phyloP scores from a whole-genome alignment of 116 monocot species.

The Papilionanthe hybrid region DNA sequence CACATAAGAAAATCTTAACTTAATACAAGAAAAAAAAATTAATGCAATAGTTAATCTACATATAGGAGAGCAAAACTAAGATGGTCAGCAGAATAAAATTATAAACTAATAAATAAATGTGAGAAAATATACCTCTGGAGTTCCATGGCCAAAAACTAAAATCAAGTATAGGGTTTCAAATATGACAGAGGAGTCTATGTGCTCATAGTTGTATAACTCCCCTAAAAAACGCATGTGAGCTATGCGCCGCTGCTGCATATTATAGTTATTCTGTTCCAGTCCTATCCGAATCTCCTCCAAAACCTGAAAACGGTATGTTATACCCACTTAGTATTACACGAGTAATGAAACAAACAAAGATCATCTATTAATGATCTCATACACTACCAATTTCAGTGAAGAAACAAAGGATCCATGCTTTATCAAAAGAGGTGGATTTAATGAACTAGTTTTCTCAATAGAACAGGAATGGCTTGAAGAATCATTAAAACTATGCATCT shows the following conservation, averaged over 20 bases:
- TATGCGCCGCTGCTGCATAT: conserved; percentile 85
- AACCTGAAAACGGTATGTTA: conserved; percentile 45
- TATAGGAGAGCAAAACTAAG: not conserved
- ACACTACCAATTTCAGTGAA: not conserved
- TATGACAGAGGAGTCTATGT: conserved; percentile 86
- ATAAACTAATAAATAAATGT: not conserved
- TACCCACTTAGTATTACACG: not conserved
- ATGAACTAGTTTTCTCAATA: not conserved
- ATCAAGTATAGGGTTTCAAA: conserved; percentile 90
- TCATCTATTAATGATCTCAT: not conserved
- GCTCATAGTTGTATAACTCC: conserved; percentile 89
- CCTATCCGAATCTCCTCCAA: conserved; percentile 88
- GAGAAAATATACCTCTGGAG: conserved; percentile 64
- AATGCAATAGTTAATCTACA: not conserved
- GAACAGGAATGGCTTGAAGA: not conserved
- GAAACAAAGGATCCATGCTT: not conserved
- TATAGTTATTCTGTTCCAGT: conserved; percentile 86
- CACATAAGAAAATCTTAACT: not conserved
- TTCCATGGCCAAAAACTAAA: conserved; percentile 70
- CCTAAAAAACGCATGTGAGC: conserved; percentile 95
- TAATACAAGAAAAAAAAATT: not conserved
- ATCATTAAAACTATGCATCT: not conserved
- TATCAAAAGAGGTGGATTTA: not conserved
- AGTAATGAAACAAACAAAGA: not conserved
- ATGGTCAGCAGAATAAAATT: not conserved